Base-by-base conservation (phyloP, 2,329 filamentous ascomycete genomes). In the Aspergillus sp. region DNA sequence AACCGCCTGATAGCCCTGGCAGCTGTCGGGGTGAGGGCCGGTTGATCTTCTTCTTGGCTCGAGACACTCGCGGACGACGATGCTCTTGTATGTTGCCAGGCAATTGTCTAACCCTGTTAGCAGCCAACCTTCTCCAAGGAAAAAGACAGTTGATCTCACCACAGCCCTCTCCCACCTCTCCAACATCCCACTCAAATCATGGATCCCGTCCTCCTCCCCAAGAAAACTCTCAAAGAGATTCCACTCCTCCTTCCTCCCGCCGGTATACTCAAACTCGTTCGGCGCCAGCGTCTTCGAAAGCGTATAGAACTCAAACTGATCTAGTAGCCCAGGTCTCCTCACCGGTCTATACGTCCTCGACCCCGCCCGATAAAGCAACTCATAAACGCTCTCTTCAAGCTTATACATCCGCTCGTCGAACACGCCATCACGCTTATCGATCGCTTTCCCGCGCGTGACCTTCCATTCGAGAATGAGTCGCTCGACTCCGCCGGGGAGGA, bases 381-480 rank as follows among this genome's bases (percentile, higher is more conserved):
- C 59, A 38, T 55, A 19, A 3, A 61, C 19, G 19, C 22, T 22
- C 28, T 28, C 19, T 1, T 61, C 53, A 2, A 52, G 28, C 9
- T 4, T 11, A 17, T 61, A 50, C 5, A 25, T 13, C 4, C 34
- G 5, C 22, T n/a, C 28, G 22, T 61, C 41, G 19, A 47, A 56
- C 1, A 61, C 47, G 7, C 59, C 59, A 9, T 61, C 59, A 4
- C 53, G 53, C 8, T 49, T 38, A 8, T 61, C 59, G 25, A 61
- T 56, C 13, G n/a, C 53, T 25, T 50, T 46, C 15, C 53, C 53
- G 8, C 59, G 59, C 1, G 41, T 52, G 4, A 52, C 5, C 9
- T 61, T 61, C 59, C 59, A 61, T 23, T 61, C 59, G 1, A 61
- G 53, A 6, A 61, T 25, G 3, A 61, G 46, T 1, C 59, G 59